Conservation (phyloP, 148 eudicot genomes). For the Pouteria glomerata region DNA sequence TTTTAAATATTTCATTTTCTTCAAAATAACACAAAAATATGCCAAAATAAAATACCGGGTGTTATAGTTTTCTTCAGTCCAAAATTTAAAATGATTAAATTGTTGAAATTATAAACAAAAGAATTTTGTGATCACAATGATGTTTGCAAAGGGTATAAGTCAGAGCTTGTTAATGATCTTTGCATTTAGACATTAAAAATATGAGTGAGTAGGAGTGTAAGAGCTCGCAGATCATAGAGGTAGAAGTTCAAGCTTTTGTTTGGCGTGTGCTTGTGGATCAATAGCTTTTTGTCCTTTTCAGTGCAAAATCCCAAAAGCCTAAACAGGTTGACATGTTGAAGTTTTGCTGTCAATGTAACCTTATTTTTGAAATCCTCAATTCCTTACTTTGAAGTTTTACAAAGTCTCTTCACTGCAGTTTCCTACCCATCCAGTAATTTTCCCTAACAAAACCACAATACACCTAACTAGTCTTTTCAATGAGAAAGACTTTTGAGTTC, state of each 20-base stretch:
- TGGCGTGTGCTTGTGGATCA: constrained; percentile 40
- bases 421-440: constrained; percentile 31
- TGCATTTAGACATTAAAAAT: background rate
- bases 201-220: too few relatives aligned
- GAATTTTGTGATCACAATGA: too few relatives aligned
- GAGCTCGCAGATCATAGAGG: constrained; percentile 24
- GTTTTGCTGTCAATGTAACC: constrained; percentile 36
- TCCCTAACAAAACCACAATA: constrained; percentile 27
- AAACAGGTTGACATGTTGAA: constrained; percentile 44
- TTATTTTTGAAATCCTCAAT: constrained; percentile 37
- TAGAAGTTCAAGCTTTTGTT: constrained; percentile 41
- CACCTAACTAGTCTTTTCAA: background rate
- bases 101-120: too few relatives aligned
- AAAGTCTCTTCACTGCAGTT: constrained; percentile 41
- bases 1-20: too few relatives aligned
- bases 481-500: background rate
- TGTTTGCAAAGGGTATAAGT: too few relatives aligned
- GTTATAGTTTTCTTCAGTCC: too few relatives aligned
- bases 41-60: too few relatives aligned
- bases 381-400: constrained; percentile 34
- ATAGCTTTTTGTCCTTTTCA: constrained; percentile 33
- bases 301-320: constrained; percentile 38
- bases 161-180: background rate
- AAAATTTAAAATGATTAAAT: too few relatives aligned
- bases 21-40: too few relatives aligned